Conservation (phyloP, 192 early-diverging fungal species). For the Backusella sp. region DNA sequence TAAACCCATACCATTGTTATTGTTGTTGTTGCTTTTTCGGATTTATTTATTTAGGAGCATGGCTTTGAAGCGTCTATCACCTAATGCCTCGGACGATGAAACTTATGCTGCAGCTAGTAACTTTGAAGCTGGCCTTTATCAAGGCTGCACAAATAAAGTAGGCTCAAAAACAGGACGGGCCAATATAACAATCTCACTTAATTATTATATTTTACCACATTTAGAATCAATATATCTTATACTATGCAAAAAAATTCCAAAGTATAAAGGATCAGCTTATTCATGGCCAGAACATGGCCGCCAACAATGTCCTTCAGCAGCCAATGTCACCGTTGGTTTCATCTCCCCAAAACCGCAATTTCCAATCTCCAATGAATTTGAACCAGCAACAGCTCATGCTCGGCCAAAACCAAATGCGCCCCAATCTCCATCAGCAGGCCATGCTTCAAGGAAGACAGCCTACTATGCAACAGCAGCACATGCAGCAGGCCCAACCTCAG, state of each 20-base stretch:
- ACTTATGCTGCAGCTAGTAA: constrained; percentile 27
- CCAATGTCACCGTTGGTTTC: constrained; percentile 13
- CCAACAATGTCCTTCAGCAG: constrained; percentile 9
- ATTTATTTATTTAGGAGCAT: constrained; percentile 17
- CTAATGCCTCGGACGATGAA: constrained; percentile 28
- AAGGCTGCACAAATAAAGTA: constrained; percentile 33
- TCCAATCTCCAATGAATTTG: constrained; percentile 19
- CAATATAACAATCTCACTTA: background rate
- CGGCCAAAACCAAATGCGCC: constrained; percentile 26
- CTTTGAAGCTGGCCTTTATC: constrained; percentile 33
- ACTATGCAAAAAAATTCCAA: constrained; percentile 26
- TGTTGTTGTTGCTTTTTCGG: background rate
- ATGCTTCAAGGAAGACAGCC: constrained; percentile 21
- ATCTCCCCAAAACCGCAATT: constrained; percentile 9
- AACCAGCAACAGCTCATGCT: constrained; percentile 13
- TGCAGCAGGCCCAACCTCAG: background rate
- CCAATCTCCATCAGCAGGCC: constrained; percentile 21
- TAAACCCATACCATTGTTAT: background rate
- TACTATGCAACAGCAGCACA: constrained; percentile 24
- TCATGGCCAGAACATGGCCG: background rate
- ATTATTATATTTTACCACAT: background rate
- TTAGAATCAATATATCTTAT: constrained; percentile 35
- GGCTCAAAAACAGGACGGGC: background rate
- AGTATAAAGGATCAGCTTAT: constrained; percentile 29
- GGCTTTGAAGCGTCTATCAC: constrained; percentile 25